Base-by-base conservation (phyloP, 192 early-diverging fungal species). In the Coemansia sp. region DNA sequence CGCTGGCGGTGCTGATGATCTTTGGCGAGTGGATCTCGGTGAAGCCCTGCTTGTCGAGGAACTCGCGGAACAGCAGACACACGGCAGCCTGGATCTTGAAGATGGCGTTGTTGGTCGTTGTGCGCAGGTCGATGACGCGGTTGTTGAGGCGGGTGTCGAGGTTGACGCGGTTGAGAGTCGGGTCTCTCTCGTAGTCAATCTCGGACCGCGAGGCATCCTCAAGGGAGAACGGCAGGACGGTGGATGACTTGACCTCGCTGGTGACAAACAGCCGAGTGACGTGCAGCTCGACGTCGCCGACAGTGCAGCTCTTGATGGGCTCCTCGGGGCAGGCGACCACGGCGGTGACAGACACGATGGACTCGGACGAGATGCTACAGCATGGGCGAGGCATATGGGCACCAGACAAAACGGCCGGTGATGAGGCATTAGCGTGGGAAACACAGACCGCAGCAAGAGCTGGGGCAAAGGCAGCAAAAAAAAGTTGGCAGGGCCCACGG, bases 21-120 rank as follows among this genome's bases (percentile, higher is more conserved):
- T 99, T 99, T 60, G 97, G 97, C 19, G 94, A 85, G 72, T 99
- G 97, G 60, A 99, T 98, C 77, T 99, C 97, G 51, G 88, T 85
- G 40, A 96, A 98, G 29, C 76, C 77, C 40, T 89, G 75, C 19
- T 70, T 64, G 41, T 86, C 79, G 40, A 99, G 76, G 69, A 86
- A 99, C 61, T 97, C 93, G 55, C 97, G 85, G 91, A 99, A 99
- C 57, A 97, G 80, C 50, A 81, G 82, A 79, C 87, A 86, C 10
- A 99, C 87, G 33, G 86, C 95, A 25, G 87, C 87, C 75, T 99
- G 97, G 58, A 99, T 85, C 53, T 89, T 85, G 89, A 99, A 99
- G 51, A 97, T 95, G 32, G 93, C 89, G 32, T 99, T 89, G 80
- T 95, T 98, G 52, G 97, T 89, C 57, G 80, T 85, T 40, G 95